A percentile compares a stretch with the other conserved stretches of the same genome.
Conservation (phyloP, 306 rosid species). For the Clitoria ternatea region DNA sequence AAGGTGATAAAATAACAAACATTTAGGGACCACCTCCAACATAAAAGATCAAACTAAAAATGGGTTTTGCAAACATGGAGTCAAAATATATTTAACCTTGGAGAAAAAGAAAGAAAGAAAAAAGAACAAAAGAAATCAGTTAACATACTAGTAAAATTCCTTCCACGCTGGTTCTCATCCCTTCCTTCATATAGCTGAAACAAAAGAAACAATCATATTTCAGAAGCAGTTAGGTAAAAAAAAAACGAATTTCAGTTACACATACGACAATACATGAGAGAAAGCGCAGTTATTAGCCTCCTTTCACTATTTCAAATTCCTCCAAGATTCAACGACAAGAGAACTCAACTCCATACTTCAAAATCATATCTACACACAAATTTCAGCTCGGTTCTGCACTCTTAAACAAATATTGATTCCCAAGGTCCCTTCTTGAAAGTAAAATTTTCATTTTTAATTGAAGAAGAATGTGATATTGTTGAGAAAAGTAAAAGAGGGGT, state of each 20-base stretch:
- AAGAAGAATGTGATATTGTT: not conserved
- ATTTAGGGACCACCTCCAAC: not conserved
- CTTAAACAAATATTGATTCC: not conserved
- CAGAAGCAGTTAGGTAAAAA: not conserved
- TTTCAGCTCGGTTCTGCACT: not conserved
- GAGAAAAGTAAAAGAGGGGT: not conserved
- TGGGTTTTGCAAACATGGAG: not conserved
- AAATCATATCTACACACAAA: not conserved
- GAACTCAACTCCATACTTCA: not conserved
- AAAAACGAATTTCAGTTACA: not conserved
- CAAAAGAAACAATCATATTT: not conserved
- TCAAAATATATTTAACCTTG: not conserved
- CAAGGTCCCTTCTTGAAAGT: not conserved
- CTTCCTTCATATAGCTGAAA: slow-evolving; percentile 93
- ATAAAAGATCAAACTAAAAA: not conserved
- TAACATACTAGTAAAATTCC: slow-evolving; percentile 81
- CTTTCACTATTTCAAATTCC: not conserved
- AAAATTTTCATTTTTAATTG: not conserved
- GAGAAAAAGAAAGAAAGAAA: not conserved
- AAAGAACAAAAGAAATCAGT: not conserved
- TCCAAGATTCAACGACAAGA: not conserved
- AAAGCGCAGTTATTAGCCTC: too few species aligned
- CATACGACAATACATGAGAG: not conserved
- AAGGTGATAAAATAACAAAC: not conserved
- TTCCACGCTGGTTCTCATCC: slow-evolving; percentile 97